Evolutionary conservation across 2,329 filamentous ascomycete genomes (phyloP).

Genomic region (Zymoseptoria ardabiliae): DNA sequence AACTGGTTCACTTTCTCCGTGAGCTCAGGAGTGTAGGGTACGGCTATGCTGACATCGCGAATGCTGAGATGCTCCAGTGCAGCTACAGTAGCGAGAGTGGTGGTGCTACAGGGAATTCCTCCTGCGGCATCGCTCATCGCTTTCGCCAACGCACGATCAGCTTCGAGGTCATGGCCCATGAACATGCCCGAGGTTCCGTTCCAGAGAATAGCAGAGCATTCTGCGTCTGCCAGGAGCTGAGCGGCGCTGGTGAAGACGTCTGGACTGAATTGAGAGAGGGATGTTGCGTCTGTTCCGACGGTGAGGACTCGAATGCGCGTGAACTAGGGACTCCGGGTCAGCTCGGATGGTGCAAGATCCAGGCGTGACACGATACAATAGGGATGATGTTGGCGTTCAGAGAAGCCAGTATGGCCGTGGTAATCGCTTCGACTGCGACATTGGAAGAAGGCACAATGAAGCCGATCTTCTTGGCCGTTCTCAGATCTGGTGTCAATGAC

Average conservation of each 20-base stretch:
- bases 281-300: constrained; percentile 30
- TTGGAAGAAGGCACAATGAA: constrained; percentile 41
- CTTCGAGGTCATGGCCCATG: constrained; percentile 17
- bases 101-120: constrained; percentile 16
- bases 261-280: constrained; percentile 29
- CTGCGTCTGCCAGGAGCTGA: constrained; percentile 26
- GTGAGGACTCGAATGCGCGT: constrained; percentile 37
- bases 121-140: constrained; percentile 12
- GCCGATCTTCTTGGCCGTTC: constrained; percentile 26
- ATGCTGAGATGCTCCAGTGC: constrained; percentile 11
- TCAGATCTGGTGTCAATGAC: constrained; percentile 11
- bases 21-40: constrained; percentile 14
- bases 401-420: constrained; percentile 30
- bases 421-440: constrained; percentile 39
- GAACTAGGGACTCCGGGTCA: constrained; percentile 20
- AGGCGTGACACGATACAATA: constrained; percentile 4
- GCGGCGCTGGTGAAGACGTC: constrained; percentile 24
- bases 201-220: constrained; percentile 28
- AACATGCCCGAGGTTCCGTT: constrained; percentile 28
- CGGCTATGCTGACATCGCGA: constrained; percentile 14
- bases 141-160: constrained; percentile 11
- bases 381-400: constrained; percentile 30
- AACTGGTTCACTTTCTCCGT: constrained; percentile 14
- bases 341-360: not conserved
- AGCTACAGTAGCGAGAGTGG: constrained; percentile 17